These are phyloP conservation scores for Tremella yokohamensis DNA, from an alignment of 768 basidiomycete species.

Conservation along the genomic window DNA sequence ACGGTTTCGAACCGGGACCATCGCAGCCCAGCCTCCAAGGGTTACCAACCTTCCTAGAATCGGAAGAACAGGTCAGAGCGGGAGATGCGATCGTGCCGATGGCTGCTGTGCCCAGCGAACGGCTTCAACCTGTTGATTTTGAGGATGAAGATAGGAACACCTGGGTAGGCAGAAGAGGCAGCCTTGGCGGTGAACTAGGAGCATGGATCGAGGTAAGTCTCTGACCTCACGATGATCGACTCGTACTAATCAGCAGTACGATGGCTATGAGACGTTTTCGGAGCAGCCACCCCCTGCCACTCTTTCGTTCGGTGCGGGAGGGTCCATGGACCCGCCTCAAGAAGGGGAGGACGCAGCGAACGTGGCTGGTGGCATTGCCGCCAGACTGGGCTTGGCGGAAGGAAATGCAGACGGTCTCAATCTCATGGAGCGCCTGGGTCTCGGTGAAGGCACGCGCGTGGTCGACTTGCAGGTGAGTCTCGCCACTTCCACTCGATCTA, in stretches of 20 bases:
- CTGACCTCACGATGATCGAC: neutral
- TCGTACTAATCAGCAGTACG: slow-evolving; percentile 32
- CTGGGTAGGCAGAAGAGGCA: slow-evolving; percentile 30
- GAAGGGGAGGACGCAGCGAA: slow-evolving; percentile 31
- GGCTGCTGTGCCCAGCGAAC: slow-evolving; percentile 13
- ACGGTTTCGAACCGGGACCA: slow-evolving; percentile 19
- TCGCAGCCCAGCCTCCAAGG: slow-evolving; percentile 14
- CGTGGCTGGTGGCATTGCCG: slow-evolving; percentile 37
- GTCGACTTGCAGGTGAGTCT: slow-evolving; percentile 45
- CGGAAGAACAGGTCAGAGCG: slow-evolving; percentile 30
- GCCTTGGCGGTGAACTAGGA: slow-evolving; percentile 36
- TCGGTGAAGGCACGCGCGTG: slow-evolving; percentile 48
- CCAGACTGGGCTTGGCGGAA: slow-evolving; percentile 33
- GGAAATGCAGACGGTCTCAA: slow-evolving; percentile 21
- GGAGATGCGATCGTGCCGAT: slow-evolving; percentile 25
- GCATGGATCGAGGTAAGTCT: slow-evolving; percentile 44
- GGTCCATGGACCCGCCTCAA: slow-evolving; percentile 48
- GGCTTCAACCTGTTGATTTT: slow-evolving; percentile 17
- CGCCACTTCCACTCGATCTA: neutral
- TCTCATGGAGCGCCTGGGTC: slow-evolving; percentile 47
- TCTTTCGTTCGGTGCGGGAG: slow-evolving; percentile 40
- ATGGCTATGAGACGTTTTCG: slow-evolving; percentile 50
- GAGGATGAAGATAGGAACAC: slow-evolving; percentile 20
- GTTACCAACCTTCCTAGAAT: slow-evolving; percentile 36
- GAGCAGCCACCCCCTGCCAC: slow-evolving; percentile 41